Evolutionary conservation across 1,284 basidiomycete species (phyloP).

Genomic region (Gymnopus androsaceus): DNA sequence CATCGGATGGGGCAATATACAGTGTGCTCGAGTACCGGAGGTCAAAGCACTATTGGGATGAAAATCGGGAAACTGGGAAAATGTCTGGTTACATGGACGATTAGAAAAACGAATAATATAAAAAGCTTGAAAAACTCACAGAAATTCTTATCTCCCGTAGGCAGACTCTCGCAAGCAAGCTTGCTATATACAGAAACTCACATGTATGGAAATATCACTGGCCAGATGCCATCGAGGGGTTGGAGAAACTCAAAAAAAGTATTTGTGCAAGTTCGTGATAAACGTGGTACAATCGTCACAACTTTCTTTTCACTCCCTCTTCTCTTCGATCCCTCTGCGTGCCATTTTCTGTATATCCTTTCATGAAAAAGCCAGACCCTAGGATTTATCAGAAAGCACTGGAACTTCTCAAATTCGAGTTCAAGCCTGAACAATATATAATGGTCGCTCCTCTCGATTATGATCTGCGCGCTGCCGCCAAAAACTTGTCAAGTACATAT

Average conservation of each 20-base stretch:
- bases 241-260: slow-evolving; percentile 21
- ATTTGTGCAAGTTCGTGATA: slow-evolving; percentile 18
- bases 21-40: no score
- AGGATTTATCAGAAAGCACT: slow-evolving; percentile 17
- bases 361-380: slow-evolving; percentile 17
- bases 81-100: no score
- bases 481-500: slow-evolving; percentile 11
- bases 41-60: no score
- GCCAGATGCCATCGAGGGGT: slow-evolving; percentile 18
- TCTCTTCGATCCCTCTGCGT: slow-evolving; percentile 3
- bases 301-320: slow-evolving; percentile 20
- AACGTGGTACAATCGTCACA: slow-evolving; percentile 18
- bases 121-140: no score
- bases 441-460: slow-evolving; percentile 24
- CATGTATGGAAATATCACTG: background rate
- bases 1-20: no score
- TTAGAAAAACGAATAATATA: no score
- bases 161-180: no score
- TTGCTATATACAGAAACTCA: no score
- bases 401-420: slow-evolving; percentile 15
- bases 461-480: slow-evolving; percentile 20
- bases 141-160: no score
- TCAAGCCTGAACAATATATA: slow-evolving; percentile 16
- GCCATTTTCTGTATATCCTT: background rate
- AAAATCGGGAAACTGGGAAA: no score